Evolutionary conservation across 2,329 filamentous ascomycete genomes (phyloP).

Genomic region (Scytalidium lignicola): DNA sequence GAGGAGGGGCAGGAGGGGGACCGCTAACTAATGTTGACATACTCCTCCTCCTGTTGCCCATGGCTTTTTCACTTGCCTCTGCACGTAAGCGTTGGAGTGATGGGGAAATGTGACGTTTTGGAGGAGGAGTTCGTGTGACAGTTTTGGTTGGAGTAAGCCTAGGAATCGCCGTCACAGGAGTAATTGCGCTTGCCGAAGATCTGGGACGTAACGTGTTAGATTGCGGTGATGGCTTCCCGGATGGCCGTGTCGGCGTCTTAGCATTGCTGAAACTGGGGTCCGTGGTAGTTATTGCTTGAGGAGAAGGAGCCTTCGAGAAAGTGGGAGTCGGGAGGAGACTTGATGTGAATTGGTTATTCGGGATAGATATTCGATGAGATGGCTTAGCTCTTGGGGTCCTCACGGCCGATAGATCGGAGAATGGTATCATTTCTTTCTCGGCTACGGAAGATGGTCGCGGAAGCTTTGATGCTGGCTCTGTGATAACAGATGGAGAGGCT

Average conservation of each 20-base stretch:
- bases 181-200: too few relatives aligned
- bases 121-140: not conserved
- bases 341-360: too few relatives aligned
- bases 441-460: not conserved
- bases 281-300: not conserved
- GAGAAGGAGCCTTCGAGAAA: not conserved
- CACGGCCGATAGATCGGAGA: too few relatives aligned
- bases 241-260: too few relatives aligned
- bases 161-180: too few relatives aligned
- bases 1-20: conserved; percentile 26
- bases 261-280: not conserved
- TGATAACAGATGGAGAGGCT: conserved; percentile 1
- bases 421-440: not conserved
- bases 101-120: conserved; percentile 2
- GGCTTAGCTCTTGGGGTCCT: not conserved
- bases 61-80: conserved; percentile 6
- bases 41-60: conserved; percentile 20
- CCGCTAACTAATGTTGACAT: conserved; percentile 21
- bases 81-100: conserved; percentile 6
- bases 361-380: not conserved
- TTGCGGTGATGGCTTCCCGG: not conserved
- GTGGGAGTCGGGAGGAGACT: not conserved
- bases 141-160: not conserved
- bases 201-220: not conserved
- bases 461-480: too few relatives aligned